Base-by-base conservation (phyloP, 352 stramenopile genomes). In the Phytophthora quininea region DNA sequence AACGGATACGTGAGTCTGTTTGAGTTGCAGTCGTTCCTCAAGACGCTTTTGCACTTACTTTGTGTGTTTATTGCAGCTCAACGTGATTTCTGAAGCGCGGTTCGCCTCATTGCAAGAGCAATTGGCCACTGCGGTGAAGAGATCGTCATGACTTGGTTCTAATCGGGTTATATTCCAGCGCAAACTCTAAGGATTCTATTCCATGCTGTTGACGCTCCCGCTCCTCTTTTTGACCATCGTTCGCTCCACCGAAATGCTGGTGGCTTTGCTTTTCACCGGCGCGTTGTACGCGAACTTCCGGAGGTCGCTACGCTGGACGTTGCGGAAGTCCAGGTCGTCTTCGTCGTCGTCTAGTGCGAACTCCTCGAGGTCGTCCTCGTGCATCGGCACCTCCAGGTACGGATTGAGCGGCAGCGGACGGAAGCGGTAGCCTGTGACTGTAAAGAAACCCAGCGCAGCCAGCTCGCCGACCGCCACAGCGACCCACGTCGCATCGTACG, bases 391-490 rank as follows among this genome's bases (percentile, higher is more conserved):
- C 61, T 90, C 71, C 37, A 99, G 59, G 74, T 99, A 99, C 58
- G 93, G 91, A 69, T 98, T 98, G 29, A 96, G 82, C 29, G 86
- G 71, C 59, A 91, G 71, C 0, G 97, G 97, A 45, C 91, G 81
- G 71, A 99, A 99, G 50, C 96, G 74, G 49, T 90, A 91, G 35
- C 96, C 97, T 5, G 95, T 95, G 33, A 96, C 48, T 0, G 82
- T 66, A 74, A 99, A 99, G 73, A 99, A 99, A n/a, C 71, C 64
- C 3, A 98, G 54, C 1, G 94, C 96, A 3, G 89, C 91, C 11
- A 88, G 49, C 73, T 99, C 91, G 0, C 63, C 67, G 0, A 90
- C 71, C 1, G 89, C 48, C 14, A 87, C 77, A 42, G 79, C 76
- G 29, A 92, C 24, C 84, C 84, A 95, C 12, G 86, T 95, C 52